Conservation (phyloP, 108 stramenopile species). For the Nitzschia palea region DNA sequence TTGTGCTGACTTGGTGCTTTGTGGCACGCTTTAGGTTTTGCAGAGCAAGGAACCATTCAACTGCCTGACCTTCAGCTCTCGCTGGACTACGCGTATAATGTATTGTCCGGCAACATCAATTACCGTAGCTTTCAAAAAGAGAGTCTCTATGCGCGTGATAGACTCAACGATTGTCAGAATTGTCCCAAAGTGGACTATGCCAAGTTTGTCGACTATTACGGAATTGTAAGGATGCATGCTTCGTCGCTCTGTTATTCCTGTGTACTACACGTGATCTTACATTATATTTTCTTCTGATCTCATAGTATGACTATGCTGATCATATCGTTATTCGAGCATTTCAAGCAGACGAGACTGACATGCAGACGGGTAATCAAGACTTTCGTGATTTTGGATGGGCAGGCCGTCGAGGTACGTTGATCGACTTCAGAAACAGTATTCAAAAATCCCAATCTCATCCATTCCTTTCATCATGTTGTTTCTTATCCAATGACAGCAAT, state of each 20-base stretch:
- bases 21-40: no score
- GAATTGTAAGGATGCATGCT: background rate
- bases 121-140: conserved; percentile 45
- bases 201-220: conserved; percentile 60
- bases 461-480: background rate
- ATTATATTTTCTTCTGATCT: background rate
- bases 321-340: conserved; percentile 52
- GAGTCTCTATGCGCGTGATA: conserved; percentile 32
- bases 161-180: conserved; percentile 29
- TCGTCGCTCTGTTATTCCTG: background rate
- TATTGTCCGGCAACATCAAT: conserved; percentile 41
- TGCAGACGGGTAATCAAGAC: conserved; percentile 37
- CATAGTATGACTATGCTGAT: conserved; percentile 44
- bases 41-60: background rate
- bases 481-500: background rate
- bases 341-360: conserved; percentile 28
- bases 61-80: background rate
- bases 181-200: conserved; percentile 39
- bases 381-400: conserved; percentile 4
- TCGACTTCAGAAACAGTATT: no score
- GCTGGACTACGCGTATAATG: conserved; percentile 41
- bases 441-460: no score
- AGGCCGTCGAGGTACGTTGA: conserved; percentile 31
- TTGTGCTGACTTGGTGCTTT: no score
- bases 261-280: no score